Percentiles rank a stretch among this genome's conserved stretches.
Evolutionary conservation across 2,329 filamentous ascomycete genomes (phyloP).

Genomic region (Penicillium brasilianum): DNA sequence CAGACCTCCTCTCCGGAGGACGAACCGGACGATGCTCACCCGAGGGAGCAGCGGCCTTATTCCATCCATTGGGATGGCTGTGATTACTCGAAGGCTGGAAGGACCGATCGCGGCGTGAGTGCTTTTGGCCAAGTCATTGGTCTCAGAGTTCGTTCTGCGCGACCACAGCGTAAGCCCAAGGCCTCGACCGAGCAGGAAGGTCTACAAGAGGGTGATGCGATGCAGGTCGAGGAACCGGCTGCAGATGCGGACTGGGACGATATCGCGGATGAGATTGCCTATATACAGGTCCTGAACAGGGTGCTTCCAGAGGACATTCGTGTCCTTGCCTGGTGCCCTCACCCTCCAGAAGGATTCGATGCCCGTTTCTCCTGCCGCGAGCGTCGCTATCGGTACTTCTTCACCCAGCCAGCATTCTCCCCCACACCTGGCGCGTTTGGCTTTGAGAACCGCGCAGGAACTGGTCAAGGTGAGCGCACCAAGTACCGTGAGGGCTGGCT

Average conservation of each 20-base stretch:
- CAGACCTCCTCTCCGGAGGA: conserved; percentile 50
- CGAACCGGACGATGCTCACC: conserved; percentile 47
- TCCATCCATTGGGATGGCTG: conserved; percentile 77
- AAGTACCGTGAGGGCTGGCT: conserved; percentile 73
- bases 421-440: conserved; percentile 65
- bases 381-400: conserved; percentile 94
- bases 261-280: conserved; percentile 79
- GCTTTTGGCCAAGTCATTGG: conserved; percentile 96
- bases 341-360: conserved; percentile 78
- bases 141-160: conserved; percentile 78
- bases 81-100: conserved; percentile 93
- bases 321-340: conserved; percentile 89
- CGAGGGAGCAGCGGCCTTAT: conserved; percentile 47
- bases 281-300: conserved; percentile 81
- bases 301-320: conserved; percentile 89
- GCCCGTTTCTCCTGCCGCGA: conserved; percentile 93
- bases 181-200: conserved; percentile 22
- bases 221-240: conserved; percentile 44
- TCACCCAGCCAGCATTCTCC: conserved; percentile 87
- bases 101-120: conserved; percentile 91
- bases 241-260: conserved; percentile 61
- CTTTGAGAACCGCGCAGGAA: conserved; percentile 43
- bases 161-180: conserved; percentile 56
- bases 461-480: conserved; percentile 28
- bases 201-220: conserved; percentile 29